phyloP scores from a whole-genome alignment of 371 early-diverging fungal genomes.

The Enteropsectra breve region DNA sequence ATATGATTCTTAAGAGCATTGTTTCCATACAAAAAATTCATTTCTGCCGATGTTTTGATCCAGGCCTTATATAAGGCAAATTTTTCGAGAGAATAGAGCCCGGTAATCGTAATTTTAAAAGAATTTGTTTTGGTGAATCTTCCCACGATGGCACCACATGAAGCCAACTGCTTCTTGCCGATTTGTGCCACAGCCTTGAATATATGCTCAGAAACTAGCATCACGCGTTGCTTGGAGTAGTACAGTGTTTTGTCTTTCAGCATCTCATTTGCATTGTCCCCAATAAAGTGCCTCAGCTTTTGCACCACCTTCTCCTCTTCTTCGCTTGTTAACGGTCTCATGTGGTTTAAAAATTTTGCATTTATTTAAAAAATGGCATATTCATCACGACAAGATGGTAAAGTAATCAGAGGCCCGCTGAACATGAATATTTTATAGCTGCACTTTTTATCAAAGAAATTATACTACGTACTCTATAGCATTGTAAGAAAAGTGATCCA shows the following conservation, averaged over 20 bases:
- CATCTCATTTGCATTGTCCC: slow-evolving; percentile 47
- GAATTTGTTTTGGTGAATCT: slow-evolving; percentile 91
- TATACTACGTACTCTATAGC: too few species aligned
- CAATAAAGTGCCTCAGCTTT: slow-evolving; percentile 55
- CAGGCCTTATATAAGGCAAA: slow-evolving; percentile 89
- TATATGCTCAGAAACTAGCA: slow-evolving; percentile 40
- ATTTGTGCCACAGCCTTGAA: slow-evolving; percentile 43
- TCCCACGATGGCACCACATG: slow-evolving; percentile 86
- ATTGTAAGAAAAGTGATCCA: too few species aligned
- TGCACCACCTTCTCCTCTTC: slow-evolving; percentile 53
- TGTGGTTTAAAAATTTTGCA: slow-evolving; percentile 31
- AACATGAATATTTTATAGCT: too few species aligned
- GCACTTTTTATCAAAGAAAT: too few species aligned
- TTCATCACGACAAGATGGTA: too few species aligned
- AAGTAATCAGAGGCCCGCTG: too few species aligned
- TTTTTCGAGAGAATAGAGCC: slow-evolving; percentile 76
- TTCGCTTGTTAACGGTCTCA: slow-evolving; percentile 54
- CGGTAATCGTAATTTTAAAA: slow-evolving; percentile 84
- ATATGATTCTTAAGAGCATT: slow-evolving; percentile 92
- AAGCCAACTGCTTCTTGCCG: slow-evolving; percentile 67
- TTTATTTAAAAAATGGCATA: too few species aligned
- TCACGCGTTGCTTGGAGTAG: slow-evolving; percentile 49
- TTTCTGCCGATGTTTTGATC: slow-evolving; percentile 95
- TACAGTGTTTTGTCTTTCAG: slow-evolving; percentile 44
- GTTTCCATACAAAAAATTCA: slow-evolving; percentile 96